Percentiles rank a stretch among this genome's conserved stretches.
These are phyloP conservation scores for Limonium bicolor DNA, from an alignment of 148 eudicot genomes.

Conservation along the genomic window DNA sequence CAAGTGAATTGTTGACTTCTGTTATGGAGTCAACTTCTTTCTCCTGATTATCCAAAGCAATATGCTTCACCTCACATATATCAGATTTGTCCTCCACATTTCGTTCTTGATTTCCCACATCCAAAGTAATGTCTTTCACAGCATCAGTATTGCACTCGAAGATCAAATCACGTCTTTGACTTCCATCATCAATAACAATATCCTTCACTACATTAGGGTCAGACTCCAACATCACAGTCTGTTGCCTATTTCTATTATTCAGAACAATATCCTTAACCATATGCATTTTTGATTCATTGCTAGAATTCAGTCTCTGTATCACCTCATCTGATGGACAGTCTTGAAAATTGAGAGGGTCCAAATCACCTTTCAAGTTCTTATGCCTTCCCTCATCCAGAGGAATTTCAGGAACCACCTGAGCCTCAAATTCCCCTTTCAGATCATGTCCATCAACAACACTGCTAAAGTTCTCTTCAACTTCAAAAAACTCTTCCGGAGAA, in stretches of 20 bases:
- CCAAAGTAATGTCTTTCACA: conserved; percentile 22
- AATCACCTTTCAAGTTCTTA: conserved; percentile 35
- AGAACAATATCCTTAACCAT: conserved; percentile 26
- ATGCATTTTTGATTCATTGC: conserved; percentile 13
- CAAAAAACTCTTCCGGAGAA: conserved; percentile 78
- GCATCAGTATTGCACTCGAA: conserved; percentile 3
- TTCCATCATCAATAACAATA: conserved; percentile 25
- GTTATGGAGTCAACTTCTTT: conserved; percentile 13
- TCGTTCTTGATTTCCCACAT: conserved; percentile 10
- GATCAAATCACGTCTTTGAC: conserved; percentile 16
- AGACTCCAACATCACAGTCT: conserved; percentile 7
- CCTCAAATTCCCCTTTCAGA: conserved; percentile 26
- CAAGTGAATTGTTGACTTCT: conserved; percentile 14
- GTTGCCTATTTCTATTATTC: conserved; percentile 15
- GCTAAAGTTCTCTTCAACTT: conserved; percentile 87
- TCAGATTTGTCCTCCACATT: conserved; percentile 6
- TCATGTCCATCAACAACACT: conserved; percentile 53
- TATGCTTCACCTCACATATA: conserved; percentile 15
- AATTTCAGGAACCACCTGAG: conserved; percentile 18
- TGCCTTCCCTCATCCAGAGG: conserved; percentile 18
- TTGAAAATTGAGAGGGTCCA: conserved; percentile 35
- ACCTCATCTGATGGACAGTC: conserved; percentile 37
- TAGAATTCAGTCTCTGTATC: conserved; percentile 18
- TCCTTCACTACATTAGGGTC: conserved; percentile 26
- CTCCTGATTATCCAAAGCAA: conserved; percentile 15